phyloP scores from a whole-genome alignment of 2,329 filamentous ascomycete species.

The Exutisphaerella laricina region DNA sequence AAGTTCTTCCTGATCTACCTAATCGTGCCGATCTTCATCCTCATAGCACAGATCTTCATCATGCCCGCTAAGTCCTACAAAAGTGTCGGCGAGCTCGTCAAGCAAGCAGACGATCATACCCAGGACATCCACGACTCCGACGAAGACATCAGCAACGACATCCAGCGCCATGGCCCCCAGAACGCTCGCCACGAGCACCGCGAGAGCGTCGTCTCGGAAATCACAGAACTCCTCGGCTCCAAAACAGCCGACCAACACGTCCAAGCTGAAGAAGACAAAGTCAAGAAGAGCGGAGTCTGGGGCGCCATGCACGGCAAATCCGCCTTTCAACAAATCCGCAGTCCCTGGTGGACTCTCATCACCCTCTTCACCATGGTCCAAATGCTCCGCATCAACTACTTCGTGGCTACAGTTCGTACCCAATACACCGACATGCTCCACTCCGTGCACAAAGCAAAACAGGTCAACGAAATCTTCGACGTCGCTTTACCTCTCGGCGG shows the following conservation, averaged over 20 bases:
- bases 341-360: slow-evolving; percentile 80
- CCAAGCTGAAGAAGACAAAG: slow-evolving; percentile 58
- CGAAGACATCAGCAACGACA: slow-evolving; percentile 48
- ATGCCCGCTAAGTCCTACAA: slow-evolving; percentile 47
- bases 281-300: slow-evolving; percentile 72
- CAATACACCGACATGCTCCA: slow-evolving; percentile 75
- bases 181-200: slow-evolving; percentile 48
- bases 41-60: slow-evolving; percentile 40
- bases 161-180: slow-evolving; percentile 52
- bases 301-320: slow-evolving; percentile 72
- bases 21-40: slow-evolving; percentile 42
- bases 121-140: slow-evolving; percentile 49
- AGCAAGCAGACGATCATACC: slow-evolving; percentile 55
- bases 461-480: slow-evolving; percentile 81
- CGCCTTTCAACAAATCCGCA: slow-evolving; percentile 66
- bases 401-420: slow-evolving; percentile 76
- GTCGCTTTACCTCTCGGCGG: slow-evolving; percentile 78
- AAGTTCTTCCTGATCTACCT: slow-evolving; percentile 48
- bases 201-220: slow-evolving; percentile 61
- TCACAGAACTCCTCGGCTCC: slow-evolving; percentile 67
- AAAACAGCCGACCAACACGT: slow-evolving; percentile 50
- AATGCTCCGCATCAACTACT: slow-evolving; percentile 72
- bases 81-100: slow-evolving; percentile 70
- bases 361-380: slow-evolving; percentile 66
- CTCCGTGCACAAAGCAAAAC: slow-evolving; percentile 54